Percentiles rank a stretch among this genome's conserved stretches.
These are phyloP conservation scores for Durusdinium trenchii DNA, from an alignment of 73 alveolate genomes.

Conservation along the genomic window DNA sequence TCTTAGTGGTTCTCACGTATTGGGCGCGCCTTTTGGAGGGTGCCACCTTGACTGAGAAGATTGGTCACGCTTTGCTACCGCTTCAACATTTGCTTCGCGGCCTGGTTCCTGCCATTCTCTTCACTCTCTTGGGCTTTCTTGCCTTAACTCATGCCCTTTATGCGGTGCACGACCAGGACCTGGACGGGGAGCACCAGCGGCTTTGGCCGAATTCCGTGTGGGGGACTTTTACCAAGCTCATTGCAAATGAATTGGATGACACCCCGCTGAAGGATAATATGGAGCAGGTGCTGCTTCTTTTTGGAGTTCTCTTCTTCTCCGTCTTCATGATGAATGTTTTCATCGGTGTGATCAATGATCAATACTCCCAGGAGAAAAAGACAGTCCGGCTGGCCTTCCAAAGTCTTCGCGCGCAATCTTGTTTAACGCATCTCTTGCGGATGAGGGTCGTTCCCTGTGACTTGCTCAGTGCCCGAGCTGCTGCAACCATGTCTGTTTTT, in stretches of 20 bases:
- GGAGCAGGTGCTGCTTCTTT: constrained; percentile 15
- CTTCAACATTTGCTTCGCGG: background rate
- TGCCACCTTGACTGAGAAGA: background rate
- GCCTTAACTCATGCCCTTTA: constrained; percentile 33
- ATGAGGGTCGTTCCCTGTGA: constrained; percentile 20
- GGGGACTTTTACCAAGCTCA: background rate
- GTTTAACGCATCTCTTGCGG: constrained; percentile 5
- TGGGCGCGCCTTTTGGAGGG: constrained; percentile 47
- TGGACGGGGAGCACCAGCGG: background rate
- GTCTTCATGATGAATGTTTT: constrained; percentile 59
- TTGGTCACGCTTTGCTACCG: constrained; percentile 32
- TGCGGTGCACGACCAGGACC: constrained; percentile 15
- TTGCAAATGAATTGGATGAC: background rate
- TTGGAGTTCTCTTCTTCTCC: constrained; percentile 52
- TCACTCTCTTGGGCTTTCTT: background rate
- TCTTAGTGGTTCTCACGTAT: constrained; percentile 14
- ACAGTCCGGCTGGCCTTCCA: background rate
- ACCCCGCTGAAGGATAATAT: background rate
- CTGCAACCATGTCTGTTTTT: background rate
- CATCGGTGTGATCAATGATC: constrained; percentile 60
- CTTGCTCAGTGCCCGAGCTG: background rate
- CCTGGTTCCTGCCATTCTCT: constrained; percentile 9
- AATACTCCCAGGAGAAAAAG: constrained; percentile 37
- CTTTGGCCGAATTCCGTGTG: constrained; percentile 21
- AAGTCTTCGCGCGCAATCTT: background rate